Evolutionary conservation across 768 basidiomycete genomes (phyloP), one percentile per base, ranked within the genome.

Genomic region (Phylloporus sp.): DNA sequence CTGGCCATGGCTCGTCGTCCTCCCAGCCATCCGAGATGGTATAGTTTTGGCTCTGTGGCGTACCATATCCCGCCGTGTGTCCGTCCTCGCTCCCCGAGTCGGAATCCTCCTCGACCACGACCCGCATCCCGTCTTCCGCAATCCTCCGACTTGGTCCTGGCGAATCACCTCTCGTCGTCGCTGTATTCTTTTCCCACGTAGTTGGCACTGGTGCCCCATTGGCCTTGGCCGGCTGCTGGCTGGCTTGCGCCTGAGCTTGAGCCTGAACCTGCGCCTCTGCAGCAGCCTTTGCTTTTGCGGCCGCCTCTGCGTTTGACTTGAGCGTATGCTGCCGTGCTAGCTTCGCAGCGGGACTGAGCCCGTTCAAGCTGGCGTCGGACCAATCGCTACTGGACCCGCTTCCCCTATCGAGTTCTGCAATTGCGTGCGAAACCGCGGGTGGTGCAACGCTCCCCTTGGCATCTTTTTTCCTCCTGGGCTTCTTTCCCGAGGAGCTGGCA

Each of bases 291-390:
- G 76, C 70, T 29, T 69, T 72, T 1, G 73, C 75, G 15, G 75
- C 77, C 3, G 74, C 76, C 42, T 73, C 72, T 4, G 80, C 80
- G 57, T 89, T 91, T 49, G 80, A 89, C 74, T 87, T 91, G 54
- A 97, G 80, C 5, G 94, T 97, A 68, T 95, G 93, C 66, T 94
- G 91, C 36, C 94, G 67, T 1, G 91, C 93, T 11, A 95, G 78
- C 66, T 88, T 86, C 3, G 94, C 94, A 15, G 94, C 94, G 7
- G 94, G 94, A 61, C 88, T 89, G 22, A 95, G 71, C 8, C 92
- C 94, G 45, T 78, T 82, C 73, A 91, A 69, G 51, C 77, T 70
- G 5, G 76, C 66, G 55, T 71, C 72, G 43, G 73, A 80, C 82
- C 87, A 88, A 59, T 88, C 88, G 28, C 65, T 50, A 18, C 43